A percentile compares a stretch with the other conserved stretches of the same genome.
phyloP scores from a whole-genome alignment of 2,329 filamentous ascomycete species.

The Cladosporium phlei region DNA sequence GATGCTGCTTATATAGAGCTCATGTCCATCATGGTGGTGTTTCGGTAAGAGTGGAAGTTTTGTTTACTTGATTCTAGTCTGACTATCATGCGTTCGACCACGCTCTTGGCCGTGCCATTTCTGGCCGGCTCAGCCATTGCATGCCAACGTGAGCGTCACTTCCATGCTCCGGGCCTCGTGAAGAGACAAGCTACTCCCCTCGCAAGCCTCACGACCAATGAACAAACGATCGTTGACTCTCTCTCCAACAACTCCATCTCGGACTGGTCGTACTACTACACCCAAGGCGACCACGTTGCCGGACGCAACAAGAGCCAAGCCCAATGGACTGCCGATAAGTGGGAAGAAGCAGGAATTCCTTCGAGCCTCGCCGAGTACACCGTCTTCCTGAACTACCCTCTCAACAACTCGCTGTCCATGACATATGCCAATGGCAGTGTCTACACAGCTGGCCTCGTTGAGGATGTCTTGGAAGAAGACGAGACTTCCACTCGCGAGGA shows the following conservation, averaged over 20 bases:
- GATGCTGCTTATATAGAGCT: neutral
- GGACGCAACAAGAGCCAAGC: conserved; percentile 45
- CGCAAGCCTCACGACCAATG: conserved; percentile 30
- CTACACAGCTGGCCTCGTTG: conserved; percentile 55
- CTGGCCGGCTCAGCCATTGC: conserved; percentile 1
- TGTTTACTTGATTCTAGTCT: neutral
- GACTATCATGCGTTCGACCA: neutral
- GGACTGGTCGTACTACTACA: conserved; percentile 36
- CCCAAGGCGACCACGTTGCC: conserved; percentile 38
- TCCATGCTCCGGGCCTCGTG: conserved; percentile 8
- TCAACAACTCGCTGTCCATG: conserved; percentile 39
- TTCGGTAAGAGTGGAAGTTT: neutral
- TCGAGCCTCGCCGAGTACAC: conserved; percentile 35
- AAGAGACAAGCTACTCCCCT: conserved; percentile 14
- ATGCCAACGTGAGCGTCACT: conserved; percentile 14
- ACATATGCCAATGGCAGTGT: conserved; percentile 57
- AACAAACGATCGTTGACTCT: conserved; percentile 37
- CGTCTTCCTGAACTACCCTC: conserved; percentile 44
- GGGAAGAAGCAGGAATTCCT: conserved; percentile 42
- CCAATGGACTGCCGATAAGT: conserved; percentile 43
- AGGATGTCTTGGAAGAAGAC: conserved; percentile 24
- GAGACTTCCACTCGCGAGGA: conserved; percentile 20
- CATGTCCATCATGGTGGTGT: conserved; percentile 5
- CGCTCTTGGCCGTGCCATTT: neutral
- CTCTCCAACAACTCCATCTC: conserved; percentile 38